Conservation (phyloP, 2,329 filamentous ascomycete genomes). For the Talaromyces sp. region DNA sequence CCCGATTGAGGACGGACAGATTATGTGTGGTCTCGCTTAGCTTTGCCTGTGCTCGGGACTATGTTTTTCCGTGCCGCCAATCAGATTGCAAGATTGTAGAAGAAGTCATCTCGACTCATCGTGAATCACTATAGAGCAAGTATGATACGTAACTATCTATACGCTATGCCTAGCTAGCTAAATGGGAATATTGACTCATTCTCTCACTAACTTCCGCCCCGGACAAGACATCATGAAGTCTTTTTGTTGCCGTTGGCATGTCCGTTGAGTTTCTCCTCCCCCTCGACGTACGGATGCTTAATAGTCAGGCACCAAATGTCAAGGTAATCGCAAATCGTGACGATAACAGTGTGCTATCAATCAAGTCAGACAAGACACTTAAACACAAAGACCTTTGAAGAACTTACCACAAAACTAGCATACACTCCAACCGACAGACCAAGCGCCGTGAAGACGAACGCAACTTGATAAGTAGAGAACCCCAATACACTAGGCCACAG, state of each 20-base stretch:
- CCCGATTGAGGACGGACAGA: neutral
- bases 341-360: conserved; percentile 73
- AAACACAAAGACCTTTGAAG: neutral
- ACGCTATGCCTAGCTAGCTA: neutral
- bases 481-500: conserved; percentile 71
- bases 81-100: neutral
- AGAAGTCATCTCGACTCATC: conserved; percentile 2
- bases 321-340: conserved; percentile 94
- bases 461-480: conserved; percentile 76
- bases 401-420: conserved; percentile 76
- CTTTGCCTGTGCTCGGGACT: neutral
- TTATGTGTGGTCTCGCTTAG: conserved; percentile 19
- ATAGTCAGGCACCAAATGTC: conserved; percentile 99
- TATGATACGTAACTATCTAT: neutral
- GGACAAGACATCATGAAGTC: neutral
- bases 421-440: conserved; percentile 86
- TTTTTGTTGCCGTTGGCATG: conserved; percentile 20
- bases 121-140: neutral
- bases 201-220: neutral
- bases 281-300: conserved; percentile 65
- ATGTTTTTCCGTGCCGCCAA: conserved; percentile 4
- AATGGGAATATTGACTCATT: neutral
- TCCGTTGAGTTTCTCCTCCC: conserved; percentile 19
- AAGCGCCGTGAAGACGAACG: conserved; percentile 83
- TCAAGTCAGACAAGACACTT: neutral